Base-by-base conservation (phyloP, 2,329 filamentous ascomycete genomes). In the Phoma sp. region DNA sequence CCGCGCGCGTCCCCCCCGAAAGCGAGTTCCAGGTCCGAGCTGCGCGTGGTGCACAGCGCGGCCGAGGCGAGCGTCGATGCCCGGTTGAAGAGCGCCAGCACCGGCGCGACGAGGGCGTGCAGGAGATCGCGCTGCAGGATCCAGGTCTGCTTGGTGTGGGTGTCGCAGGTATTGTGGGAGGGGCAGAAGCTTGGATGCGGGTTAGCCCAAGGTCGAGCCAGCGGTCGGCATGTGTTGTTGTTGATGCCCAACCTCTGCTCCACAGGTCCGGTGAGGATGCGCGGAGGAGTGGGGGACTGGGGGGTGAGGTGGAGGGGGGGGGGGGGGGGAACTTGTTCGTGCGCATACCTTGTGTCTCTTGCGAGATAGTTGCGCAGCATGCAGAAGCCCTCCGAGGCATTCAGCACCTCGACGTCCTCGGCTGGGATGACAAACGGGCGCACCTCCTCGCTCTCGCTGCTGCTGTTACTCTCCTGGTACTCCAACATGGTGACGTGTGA, bases 41-140 rank as follows among this genome's bases (percentile, higher is more conserved):
- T 75, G 52, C 78, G 78, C 36, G 71, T 70, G 27, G 76, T 79
- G 52, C 79, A 79, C 8, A 84, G 75, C 1, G 77, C 78, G 22
- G 77, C 77, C 27, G 78, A 74, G 2, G 83, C 83, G 29, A 84
- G 75, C 1, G 75, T 75, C 27, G 79, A 78, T n/a, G 83, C 82
- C 58, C 82, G 81, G 54, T 78, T 76, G 69, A 82, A 82, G 47
- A 86, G 78, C 56, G 83, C 76, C 30, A 83, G 81, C 7, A 86
- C 72, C n/a, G 83, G 84, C 44, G 83, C 79, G 47, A 85, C 77
- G 11, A 86, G 75, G 30, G 82, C 83, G 61, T 86, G 83, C 47
- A 85, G 79, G 47, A 86, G 79, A 56, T 86, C 83, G 64, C 83
- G 82, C 59, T 85, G 82, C 18, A 85, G 75, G 11, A 82, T 70